Percentiles rank a stretch among this genome's conserved stretches.
These are phyloP conservation scores for Aureobasidium melanogenum DNA, from an alignment of 2,329 filamentous ascomycete species.

Conservation along the genomic window DNA sequence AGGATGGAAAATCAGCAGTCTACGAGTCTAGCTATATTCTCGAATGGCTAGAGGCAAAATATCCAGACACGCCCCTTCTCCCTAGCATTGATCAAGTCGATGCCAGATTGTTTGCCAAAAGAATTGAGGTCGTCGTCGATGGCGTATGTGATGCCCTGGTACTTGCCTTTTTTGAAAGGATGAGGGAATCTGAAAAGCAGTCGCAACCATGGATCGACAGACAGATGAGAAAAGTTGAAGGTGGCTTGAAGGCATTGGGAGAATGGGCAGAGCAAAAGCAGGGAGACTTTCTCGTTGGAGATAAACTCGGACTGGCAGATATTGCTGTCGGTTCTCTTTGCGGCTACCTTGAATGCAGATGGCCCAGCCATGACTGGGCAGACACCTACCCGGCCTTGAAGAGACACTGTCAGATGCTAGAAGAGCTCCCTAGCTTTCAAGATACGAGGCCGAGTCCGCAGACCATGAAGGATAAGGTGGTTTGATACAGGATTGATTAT, in stretches of 20 bases:
- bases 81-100: conserved; percentile 19
- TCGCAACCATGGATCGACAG: conserved; percentile 26
- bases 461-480: conserved; percentile 28
- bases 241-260: conserved; percentile 25
- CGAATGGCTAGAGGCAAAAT: conserved; percentile 29
- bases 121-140: conserved; percentile 28
- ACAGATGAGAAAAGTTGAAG: conserved; percentile 29
- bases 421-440: conserved; percentile 35
- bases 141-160: conserved; percentile 32
- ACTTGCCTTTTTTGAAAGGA: conserved; percentile 29
- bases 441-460: conserved; percentile 26
- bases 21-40: conserved; percentile 31
- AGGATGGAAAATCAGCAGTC: conserved; percentile 21
- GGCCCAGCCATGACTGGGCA: conserved; percentile 27
- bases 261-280: conserved; percentile 21
- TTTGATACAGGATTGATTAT: conserved; percentile 17
- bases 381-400: conserved; percentile 27
- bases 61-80: conserved; percentile 23
- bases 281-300: conserved; percentile 23
- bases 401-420: conserved; percentile 37
- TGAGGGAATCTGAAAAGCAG: conserved; percentile 21
- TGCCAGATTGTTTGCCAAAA: conserved; percentile 23
- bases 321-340: conserved; percentile 26
- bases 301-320: conserved; percentile 28
- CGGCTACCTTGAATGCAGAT: conserved; percentile 27